These are phyloP conservation scores for Diatrype stigma DNA, from an alignment of 2,329 filamentous ascomycete species.

Conservation along the genomic window DNA sequence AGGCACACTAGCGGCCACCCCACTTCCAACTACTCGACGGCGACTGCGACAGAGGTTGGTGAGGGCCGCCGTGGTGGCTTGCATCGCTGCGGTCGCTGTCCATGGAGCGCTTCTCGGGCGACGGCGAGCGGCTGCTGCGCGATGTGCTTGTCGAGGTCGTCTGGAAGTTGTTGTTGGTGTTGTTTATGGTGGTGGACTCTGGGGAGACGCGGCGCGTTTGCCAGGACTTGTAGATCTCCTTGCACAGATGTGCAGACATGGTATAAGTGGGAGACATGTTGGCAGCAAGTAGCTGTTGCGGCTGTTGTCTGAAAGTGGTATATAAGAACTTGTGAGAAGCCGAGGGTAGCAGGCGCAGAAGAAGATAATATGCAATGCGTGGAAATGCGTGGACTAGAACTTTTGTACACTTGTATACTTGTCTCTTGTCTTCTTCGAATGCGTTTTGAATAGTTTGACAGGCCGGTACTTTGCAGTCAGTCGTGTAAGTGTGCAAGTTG, in stretches of 20 bases:
- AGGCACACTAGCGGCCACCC: slow-evolving; percentile 17
- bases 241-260: slow-evolving; percentile 58
- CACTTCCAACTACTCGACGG: slow-evolving; percentile 30
- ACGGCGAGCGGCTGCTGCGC: slow-evolving; percentile 28
- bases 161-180: slow-evolving; percentile 17
- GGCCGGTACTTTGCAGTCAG: too few relatives aligned
- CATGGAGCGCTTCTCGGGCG: slow-evolving; percentile 43
- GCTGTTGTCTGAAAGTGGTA: too few relatives aligned
- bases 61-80: slow-evolving; percentile 35
- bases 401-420: too few relatives aligned
- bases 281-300: background rate
- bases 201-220: slow-evolving; percentile 41
- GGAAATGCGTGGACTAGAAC: background rate
- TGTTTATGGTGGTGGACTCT: slow-evolving; percentile 22
- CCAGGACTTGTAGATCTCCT: slow-evolving; percentile 58
- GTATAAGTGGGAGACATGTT: slow-evolving; percentile 57
- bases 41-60: slow-evolving; percentile 25
- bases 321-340: too few relatives aligned
- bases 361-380: too few relatives aligned
- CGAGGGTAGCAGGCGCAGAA: too few relatives aligned
- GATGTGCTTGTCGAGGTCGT: slow-evolving; percentile 14
- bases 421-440: too few relatives aligned
- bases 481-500: too few relatives aligned
- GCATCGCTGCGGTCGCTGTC: slow-evolving; percentile 40
- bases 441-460: too few relatives aligned